Evolutionary conservation across 495 filamentous ascomycete species (phyloP).

Genomic region (Lophiotrema nucula): DNA sequence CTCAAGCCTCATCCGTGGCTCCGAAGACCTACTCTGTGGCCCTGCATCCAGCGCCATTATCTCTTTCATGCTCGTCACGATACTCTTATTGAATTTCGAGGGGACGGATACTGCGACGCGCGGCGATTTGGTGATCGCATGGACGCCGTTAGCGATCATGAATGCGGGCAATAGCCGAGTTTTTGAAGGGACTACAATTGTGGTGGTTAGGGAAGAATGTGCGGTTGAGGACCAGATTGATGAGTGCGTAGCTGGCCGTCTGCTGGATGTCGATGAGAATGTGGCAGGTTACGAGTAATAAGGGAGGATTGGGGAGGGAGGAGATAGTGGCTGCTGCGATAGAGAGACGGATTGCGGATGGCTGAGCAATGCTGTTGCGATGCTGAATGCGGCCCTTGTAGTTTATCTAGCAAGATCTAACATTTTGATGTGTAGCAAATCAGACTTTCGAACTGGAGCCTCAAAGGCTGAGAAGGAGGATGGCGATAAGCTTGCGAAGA

Average conservation of each 20-base stretch:
- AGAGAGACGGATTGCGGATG: conserved; percentile 1
- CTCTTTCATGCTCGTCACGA: conserved; percentile 7
- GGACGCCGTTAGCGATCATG: conserved; percentile 9
- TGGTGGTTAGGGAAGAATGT: conserved; percentile 11
- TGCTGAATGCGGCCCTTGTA: too few relatives aligned
- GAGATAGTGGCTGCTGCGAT: neutral
- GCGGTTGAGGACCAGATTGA: conserved; percentile 4
- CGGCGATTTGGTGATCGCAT: conserved; percentile 5
- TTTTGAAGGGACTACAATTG: neutral
- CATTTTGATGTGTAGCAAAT: too few relatives aligned
- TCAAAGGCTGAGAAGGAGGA: too few relatives aligned
- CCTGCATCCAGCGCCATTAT: conserved; percentile 1
- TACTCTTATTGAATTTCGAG: conserved; percentile 9
- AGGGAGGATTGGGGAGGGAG: conserved; percentile 6
- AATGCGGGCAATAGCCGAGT: conserved; percentile 8
- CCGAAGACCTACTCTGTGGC: conserved; percentile 10
- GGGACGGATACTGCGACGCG: neutral
- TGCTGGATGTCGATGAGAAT: conserved; percentile 2
- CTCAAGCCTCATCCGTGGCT: neutral
- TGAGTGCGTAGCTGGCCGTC: conserved; percentile 8
- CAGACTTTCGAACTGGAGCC: too few relatives aligned
- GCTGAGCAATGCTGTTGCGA: too few relatives aligned
- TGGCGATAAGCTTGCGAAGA: too few relatives aligned
- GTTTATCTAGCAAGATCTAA: too few relatives aligned
- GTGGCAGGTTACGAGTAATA: conserved; percentile 7